Conservation (phyloP, 768 basidiomycete genomes). For the Calocera viscosa region DNA sequence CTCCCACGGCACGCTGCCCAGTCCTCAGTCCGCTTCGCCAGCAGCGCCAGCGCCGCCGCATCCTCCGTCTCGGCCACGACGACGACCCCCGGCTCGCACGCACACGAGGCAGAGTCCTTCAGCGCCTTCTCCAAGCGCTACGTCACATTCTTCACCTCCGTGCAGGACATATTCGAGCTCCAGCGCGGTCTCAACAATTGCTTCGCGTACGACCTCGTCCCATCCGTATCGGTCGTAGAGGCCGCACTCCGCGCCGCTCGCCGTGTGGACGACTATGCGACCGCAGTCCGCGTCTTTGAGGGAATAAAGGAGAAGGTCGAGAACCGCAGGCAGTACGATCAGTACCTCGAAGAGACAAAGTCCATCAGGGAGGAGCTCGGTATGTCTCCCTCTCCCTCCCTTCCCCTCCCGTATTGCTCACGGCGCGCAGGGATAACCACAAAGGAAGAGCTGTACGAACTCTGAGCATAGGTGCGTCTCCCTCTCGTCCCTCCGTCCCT, state of each 20-base stretch:
- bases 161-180: slow-evolving; percentile 94
- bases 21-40: background rate
- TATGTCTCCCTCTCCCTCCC: slow-evolving; percentile 29
- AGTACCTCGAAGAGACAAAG: slow-evolving; percentile 84
- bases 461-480: background rate
- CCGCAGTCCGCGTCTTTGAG: slow-evolving; percentile 91
- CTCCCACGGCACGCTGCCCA: background rate
- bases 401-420: background rate
- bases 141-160: slow-evolving; percentile 81
- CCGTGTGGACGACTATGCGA: slow-evolving; percentile 92
- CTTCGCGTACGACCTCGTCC: slow-evolving; percentile 96
- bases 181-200: slow-evolving; percentile 99
- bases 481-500: background rate
- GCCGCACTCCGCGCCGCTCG: slow-evolving; percentile 77
- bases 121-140: slow-evolving; percentile 92
- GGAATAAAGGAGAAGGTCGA: slow-evolving; percentile 96
- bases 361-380: slow-evolving; percentile 83
- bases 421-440: slow-evolving; percentile 38
- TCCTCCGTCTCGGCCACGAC: background rate
- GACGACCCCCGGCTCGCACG: slow-evolving; percentile 28
- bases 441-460: slow-evolving; percentile 50
- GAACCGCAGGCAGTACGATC: slow-evolving; percentile 88
- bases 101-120: slow-evolving; percentile 80
- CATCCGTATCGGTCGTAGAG: slow-evolving; percentile 69
- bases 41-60: background rate